Percentiles rank a stretch among this genome's conserved stretches.
phyloP scores from a whole-genome alignment of 495 filamentous ascomycete species.

The Aspergillus conjunctus region DNA sequence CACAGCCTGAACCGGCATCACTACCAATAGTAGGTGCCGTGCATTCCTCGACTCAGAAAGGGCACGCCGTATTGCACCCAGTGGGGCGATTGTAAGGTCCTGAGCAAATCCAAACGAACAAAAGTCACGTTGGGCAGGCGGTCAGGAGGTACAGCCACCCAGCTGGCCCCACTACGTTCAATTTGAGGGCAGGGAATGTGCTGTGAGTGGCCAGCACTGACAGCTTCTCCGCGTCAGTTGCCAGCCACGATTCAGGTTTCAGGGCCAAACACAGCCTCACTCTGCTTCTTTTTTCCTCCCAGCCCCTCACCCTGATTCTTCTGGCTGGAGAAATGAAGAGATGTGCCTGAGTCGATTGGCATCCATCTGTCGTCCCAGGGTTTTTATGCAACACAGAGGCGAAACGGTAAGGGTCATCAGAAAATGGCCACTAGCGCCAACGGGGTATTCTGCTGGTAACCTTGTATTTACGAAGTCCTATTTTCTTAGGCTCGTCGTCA shows the following conservation, averaged over 20 bases:
- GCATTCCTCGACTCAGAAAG: background rate
- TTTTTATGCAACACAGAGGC: too few species aligned
- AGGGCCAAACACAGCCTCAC: constrained; percentile 38
- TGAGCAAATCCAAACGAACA: constrained; percentile 3
- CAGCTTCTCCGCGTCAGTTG: constrained; percentile 14
- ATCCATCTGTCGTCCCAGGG: too few species aligned
- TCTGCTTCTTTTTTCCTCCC: constrained; percentile 7
- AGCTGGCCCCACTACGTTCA: background rate
- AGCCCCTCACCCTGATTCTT: constrained; percentile 1
- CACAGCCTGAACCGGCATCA: background rate
- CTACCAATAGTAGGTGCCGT: background rate
- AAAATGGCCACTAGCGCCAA: too few species aligned
- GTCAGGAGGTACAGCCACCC: constrained; percentile 22
- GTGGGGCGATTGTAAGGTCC: background rate
- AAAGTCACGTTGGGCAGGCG: constrained; percentile 14
- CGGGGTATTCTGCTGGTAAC: too few species aligned
- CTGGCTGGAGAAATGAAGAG: background rate
- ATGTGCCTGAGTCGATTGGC: too few species aligned
- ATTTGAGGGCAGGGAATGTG: background rate
- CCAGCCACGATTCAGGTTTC: constrained; percentile 35
- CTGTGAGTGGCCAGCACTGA: constrained; percentile 8
- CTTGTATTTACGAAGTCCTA: too few species aligned
- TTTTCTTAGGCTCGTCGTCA: too few species aligned
- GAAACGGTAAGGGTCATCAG: too few species aligned
- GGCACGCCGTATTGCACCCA: background rate